Percentiles rank a stretch among this genome's conserved stretches.
These are phyloP conservation scores for Fusarium goolgardi DNA, from an alignment of 2,329 filamentous ascomycete genomes.

Conservation along the genomic window DNA sequence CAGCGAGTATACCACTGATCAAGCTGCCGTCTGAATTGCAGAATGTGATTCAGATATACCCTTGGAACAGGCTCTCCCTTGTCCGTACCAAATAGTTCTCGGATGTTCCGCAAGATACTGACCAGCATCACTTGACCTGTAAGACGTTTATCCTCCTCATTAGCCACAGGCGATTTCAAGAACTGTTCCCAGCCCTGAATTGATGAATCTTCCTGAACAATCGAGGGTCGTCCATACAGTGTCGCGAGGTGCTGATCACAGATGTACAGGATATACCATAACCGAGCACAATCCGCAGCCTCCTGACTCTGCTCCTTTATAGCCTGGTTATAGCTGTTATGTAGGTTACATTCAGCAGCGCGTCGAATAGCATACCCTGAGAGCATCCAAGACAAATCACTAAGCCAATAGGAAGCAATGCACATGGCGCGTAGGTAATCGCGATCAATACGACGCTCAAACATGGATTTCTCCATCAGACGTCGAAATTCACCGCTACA, in stretches of 20 bases:
- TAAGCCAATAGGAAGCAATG: conserved; percentile 72
- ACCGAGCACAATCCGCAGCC: conserved; percentile 63
- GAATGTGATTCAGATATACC: conserved; percentile 63
- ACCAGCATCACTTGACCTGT: conserved; percentile 70
- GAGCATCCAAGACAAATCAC: conserved; percentile 71
- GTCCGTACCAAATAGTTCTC: conserved; percentile 68
- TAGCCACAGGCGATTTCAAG: conserved; percentile 62
- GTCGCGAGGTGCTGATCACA: conserved; percentile 72
- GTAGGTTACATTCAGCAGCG: conserved; percentile 60
- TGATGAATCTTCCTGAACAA: conserved; percentile 67
- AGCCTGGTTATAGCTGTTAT: conserved; percentile 56
- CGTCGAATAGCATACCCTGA: conserved; percentile 65
- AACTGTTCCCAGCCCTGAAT: conserved; percentile 69
- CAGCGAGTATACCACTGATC: conserved; percentile 55
- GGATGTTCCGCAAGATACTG: conserved; percentile 66
- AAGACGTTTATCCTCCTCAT: conserved; percentile 66
- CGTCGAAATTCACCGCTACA: conserved; percentile 69
- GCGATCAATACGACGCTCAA: conserved; percentile 53
- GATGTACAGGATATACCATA: conserved; percentile 72
- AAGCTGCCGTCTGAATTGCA: conserved; percentile 51
- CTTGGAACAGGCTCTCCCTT: conserved; percentile 64
- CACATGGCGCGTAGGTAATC: conserved; percentile 71
- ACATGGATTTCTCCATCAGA: conserved; percentile 61
- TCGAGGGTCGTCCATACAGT: conserved; percentile 68
- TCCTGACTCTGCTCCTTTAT: conserved; percentile 55